Base-by-base conservation (phyloP, 1,139 yeast species). In the Entelexis paramagnoliae region DNA sequence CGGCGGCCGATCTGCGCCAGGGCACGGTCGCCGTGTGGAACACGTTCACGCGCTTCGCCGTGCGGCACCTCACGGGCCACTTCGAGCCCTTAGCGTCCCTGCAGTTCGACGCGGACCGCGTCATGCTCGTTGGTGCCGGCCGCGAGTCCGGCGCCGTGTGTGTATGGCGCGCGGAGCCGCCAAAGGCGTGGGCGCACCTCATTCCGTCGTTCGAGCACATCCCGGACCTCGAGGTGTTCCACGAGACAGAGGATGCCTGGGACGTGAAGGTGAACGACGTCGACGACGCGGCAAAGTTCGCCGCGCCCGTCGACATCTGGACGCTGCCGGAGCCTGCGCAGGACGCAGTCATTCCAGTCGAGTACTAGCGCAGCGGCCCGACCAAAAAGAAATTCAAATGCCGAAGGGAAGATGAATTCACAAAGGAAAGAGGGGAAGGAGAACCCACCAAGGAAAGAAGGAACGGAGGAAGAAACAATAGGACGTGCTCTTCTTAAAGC, bases 11-110 rank as follows among this genome's bases (percentile, higher is more conserved):
- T 32, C 16, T 24, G 17, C 42, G 41, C 10, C 36, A 36, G 9
- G 53, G 55, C 24, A 38, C 46, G 2, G 50, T 55, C 14, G 46
- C 46, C 16, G 44, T 55, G n/a, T 55, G 58, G 58, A 50, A 51
- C 39, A 40, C 51, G 19, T 40, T 30, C 24, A 32, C 49, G 30
- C 47, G 48, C 20, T 30, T 24, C n/a, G 34, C 39, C 10, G 52
- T 51, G 7, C 34, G 43, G n/a, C 45, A 53, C 20, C 46, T 54
- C 11, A 32, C 39, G 3, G 57, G 52, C 26, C 33, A 29, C 36
- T 19, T 14, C 20, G 55, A 46, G 33, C 41, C 42, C 19, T 45
- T 55, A n/a, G 17, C 32, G 29, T 33, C 48, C n/a, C 16, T 55
- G 14, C 42, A 33, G 19, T 54, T 55, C 47, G 47, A 49, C 38